Evolutionary conservation across 1,284 basidiomycete genomes (phyloP), one percentile per base, ranked within the genome.

Genomic region (Stygiomarasmius scandens): DNA sequence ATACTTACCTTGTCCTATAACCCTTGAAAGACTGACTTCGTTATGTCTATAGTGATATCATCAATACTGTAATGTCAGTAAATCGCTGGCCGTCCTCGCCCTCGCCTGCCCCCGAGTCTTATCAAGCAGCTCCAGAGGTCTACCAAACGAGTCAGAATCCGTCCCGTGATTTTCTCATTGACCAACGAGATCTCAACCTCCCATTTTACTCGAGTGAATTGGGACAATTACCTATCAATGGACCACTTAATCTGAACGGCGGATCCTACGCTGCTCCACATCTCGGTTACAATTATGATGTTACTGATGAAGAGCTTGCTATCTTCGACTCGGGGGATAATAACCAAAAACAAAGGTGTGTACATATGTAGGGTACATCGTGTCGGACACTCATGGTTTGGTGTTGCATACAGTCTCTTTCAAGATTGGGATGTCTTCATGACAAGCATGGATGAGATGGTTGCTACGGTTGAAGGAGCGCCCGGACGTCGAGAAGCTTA

Each of bases 391-490:
- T 34, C 8, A 34, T 14, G 8, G 8, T 34, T 34, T 14, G 8
- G 8, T 14, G 14, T 34, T 34, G 32, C 32, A 41, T 6, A 12
- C 38, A 41, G 38, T 19, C 38, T 9, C 6, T 12, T 32, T n/a
- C 29, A 49, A 49, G 55, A 57, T 16, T 57, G 55, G 55, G 52
- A 24, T 47, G 25, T 52, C 8, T 57, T 57, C n/a, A 16, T 57
- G 34, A 27, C 49, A 2, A 57, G 52, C 32, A 46, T 57, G 11
- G 55, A 57, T 41, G 49, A 52, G 20, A n/a, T 57, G 11, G 24
- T 57, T 41, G 29, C 29, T 32, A 12, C 29, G 29, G 29, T 41
- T 16, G 38, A 41, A 41, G 5, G 38, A 9, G n/a, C 14, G 32
- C 32, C 32, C 32, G 32, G 14, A 8, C 14, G 32, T 34, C 32